These are phyloP conservation scores for Macrophomina phaseolina DNA, from an alignment of 2,329 filamentous ascomycete species.

Conservation along the genomic window DNA sequence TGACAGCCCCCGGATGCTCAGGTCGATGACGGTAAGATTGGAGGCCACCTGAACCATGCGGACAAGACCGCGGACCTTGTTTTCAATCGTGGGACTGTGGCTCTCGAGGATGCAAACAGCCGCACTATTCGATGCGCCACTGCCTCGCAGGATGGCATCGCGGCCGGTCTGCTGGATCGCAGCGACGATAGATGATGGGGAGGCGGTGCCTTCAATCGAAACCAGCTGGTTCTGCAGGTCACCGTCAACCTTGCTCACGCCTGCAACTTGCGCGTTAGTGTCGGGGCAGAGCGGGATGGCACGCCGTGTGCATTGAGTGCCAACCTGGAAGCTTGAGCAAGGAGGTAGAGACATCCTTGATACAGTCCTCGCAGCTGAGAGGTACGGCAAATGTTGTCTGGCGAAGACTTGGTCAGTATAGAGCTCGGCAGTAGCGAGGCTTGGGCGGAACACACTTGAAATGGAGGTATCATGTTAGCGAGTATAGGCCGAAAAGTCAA, in stretches of 20 bases:
- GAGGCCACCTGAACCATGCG: conserved; percentile 91
- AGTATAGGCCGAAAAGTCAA: not conserved
- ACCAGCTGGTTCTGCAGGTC: conserved; percentile 84
- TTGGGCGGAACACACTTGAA: conserved; percentile 34
- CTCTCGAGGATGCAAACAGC: conserved; percentile 97
- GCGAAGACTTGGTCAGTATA: conserved; percentile 1
- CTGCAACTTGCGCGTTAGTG: conserved; percentile 47
- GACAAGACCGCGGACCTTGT: conserved; percentile 82
- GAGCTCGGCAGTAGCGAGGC: not conserved
- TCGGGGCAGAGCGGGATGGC: not conserved
- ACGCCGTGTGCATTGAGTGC: conserved; percentile 19
- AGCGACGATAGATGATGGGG: conserved; percentile 86
- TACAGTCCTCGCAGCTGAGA: conserved; percentile 87
- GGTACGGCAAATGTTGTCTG: conserved; percentile 95
- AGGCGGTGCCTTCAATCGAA: conserved; percentile 84
- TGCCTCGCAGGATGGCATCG: conserved; percentile 92
- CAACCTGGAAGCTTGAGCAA: conserved; percentile 74
- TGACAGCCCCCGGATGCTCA: conserved; percentile 81
- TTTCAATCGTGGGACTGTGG: conserved; percentile 63
- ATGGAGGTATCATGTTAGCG: conserved; percentile 31
- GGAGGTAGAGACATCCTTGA: conserved; percentile 82
- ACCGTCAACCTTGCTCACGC: conserved; percentile 82
- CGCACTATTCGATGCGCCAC: conserved; percentile 82
- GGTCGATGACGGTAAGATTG: conserved; percentile 80
- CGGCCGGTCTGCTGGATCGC: conserved; percentile 89